Evolutionary conservation across 106 monocot species (phyloP).

Genomic region (Triglochin maritima): DNA sequence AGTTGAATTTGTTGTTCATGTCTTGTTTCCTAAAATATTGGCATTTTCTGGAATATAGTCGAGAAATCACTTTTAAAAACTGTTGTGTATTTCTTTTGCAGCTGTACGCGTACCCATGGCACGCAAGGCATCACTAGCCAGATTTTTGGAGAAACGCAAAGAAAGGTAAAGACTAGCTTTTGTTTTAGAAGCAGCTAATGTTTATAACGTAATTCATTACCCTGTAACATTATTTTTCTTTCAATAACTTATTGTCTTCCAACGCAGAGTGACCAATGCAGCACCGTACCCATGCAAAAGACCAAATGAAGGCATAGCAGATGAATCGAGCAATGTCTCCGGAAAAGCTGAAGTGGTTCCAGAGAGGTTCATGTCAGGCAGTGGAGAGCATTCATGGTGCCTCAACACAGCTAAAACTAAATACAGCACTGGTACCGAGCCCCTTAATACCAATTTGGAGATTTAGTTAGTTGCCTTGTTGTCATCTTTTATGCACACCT

Average conservation of each 20-base stretch:
- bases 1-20: background rate
- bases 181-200: background rate
- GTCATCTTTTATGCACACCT: background rate
- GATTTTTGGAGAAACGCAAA: conserved; percentile 91
- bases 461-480: background rate
- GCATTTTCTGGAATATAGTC: no score
- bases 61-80: background rate
- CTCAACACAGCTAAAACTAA: background rate
- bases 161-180: conserved; percentile 28
- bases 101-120: conserved; percentile 80
- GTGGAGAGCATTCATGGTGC: background rate
- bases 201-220: background rate
- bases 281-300: background rate
- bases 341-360: background rate
- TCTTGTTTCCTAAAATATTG: no score
- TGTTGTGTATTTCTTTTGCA: conserved; percentile 20
- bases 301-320: background rate
- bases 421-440: background rate
- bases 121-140: conserved; percentile 70
- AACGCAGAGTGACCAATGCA: conserved; percentile 1
- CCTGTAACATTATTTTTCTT: background rate
- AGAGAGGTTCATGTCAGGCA: background rate
- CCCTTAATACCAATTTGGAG: conserved; percentile 3
- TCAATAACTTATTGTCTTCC: background rate
- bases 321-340: background rate